These are phyloP conservation scores for Saccharomycopsis selenospora DNA, from an alignment of 805 yeast genomes.

Conservation along the genomic window DNA sequence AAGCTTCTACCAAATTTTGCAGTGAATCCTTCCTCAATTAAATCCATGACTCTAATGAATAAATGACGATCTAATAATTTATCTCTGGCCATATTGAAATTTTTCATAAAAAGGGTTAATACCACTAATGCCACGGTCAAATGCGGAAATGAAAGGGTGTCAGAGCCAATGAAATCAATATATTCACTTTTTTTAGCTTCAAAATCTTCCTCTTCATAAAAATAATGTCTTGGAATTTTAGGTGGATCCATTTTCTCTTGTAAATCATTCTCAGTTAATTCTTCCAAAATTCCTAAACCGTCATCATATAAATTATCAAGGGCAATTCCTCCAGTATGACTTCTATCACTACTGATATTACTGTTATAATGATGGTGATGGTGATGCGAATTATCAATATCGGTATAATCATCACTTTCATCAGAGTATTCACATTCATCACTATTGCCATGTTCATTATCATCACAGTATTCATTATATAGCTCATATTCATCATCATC, in stretches of 20 bases:
- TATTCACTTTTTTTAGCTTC: slow-evolving; percentile 14
- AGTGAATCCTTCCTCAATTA: slow-evolving; percentile 12
- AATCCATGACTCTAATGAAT: slow-evolving; percentile 30
- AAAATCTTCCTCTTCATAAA: slow-evolving; percentile 32
- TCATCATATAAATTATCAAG: neutral
- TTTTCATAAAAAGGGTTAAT: slow-evolving; percentile 74
- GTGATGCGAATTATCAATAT: neutral
- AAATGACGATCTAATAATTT: slow-evolving; percentile 71
- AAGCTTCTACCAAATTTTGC: slow-evolving; percentile 32
- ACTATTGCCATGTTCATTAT: too few species aligned
- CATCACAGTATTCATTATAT: too few species aligned
- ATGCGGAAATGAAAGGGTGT: slow-evolving; percentile 34
- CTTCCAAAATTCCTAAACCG: neutral
- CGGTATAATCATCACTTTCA: slow-evolving; percentile 1
- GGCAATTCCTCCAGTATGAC: neutral
- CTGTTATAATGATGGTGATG: too few species aligned
- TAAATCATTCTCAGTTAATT: neutral
- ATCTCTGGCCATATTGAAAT: slow-evolving; percentile 71
- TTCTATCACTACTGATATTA: neutral
- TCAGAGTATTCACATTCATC: too few species aligned
- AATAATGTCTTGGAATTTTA: slow-evolving; percentile 23
- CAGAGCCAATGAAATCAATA: slow-evolving; percentile 15
- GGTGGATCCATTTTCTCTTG: neutral
- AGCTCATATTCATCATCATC: slow-evolving; percentile 5
- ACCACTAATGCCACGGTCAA: slow-evolving; percentile 95